phyloP scores from a whole-genome alignment of 345 rosid genomes.

The Rhizophora mangle region DNA sequence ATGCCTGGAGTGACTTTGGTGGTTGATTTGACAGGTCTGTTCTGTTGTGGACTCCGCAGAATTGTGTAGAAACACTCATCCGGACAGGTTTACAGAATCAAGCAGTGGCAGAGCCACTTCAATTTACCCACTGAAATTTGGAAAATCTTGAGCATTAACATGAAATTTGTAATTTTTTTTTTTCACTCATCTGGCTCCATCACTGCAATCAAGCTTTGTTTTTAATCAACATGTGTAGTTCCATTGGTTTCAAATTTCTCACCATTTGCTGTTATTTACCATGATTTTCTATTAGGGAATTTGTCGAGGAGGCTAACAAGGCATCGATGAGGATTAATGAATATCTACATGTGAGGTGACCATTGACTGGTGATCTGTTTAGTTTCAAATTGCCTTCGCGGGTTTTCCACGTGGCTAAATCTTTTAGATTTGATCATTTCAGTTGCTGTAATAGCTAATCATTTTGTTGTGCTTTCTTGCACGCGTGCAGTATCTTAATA shows the following conservation, averaged over 20 bases:
- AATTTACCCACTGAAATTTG: too few relatives aligned
- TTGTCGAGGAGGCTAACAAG: constrained; percentile 79
- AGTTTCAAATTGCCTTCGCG: constrained; percentile 4
- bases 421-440: background rate
- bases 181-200: background rate
- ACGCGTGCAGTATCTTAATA: constrained; percentile 66
- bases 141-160: too few relatives aligned
- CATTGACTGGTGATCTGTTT: constrained; percentile 59
- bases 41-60: constrained; percentile 93
- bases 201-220: background rate
- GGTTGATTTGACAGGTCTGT: constrained; percentile 58
- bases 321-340: constrained; percentile 82
- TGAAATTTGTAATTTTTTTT: too few relatives aligned
- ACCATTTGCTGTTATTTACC: background rate
- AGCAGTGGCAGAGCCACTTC: too few relatives aligned
- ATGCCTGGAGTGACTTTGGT: constrained; percentile 7
- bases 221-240: background rate
- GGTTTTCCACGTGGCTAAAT: constrained; percentile 8
- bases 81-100: constrained; percentile 54
- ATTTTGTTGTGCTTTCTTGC: constrained; percentile 14
- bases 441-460: background rate
- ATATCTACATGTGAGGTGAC: constrained; percentile 99
- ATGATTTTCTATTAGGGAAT: constrained; percentile 48
- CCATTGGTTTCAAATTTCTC: background rate
- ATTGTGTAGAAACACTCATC: constrained; percentile 92